Evolutionary conservation across 208 protist species (phyloP).

Genomic region (Trypanosoma mega): DNA sequence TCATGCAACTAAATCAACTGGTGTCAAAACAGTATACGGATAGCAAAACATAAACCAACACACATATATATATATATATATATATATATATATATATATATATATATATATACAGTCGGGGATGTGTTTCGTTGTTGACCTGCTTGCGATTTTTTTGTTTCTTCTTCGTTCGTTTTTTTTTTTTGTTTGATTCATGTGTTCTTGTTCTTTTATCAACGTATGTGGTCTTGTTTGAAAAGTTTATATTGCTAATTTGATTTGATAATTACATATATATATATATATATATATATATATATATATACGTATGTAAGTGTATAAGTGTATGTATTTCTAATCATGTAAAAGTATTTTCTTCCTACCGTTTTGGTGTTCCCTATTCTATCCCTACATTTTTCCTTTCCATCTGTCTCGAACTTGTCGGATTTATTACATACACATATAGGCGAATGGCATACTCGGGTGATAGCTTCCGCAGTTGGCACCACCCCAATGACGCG

Average conservation of each 20-base stretch:
- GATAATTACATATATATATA: too few species aligned
- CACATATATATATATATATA: slow-evolving; percentile 1
- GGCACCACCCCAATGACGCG: background rate
- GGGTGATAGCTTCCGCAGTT: background rate
- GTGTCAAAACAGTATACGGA: too few species aligned
- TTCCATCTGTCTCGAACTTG: background rate
- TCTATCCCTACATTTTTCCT: background rate
- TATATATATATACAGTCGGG: background rate
- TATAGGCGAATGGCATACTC: background rate
- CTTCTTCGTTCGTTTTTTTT: background rate
- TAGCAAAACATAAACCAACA: too few species aligned
- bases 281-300: too few species aligned
- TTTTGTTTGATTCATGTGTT: too few species aligned
- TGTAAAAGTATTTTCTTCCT: background rate
- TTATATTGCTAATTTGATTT: too few species aligned
- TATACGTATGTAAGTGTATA: too few species aligned
- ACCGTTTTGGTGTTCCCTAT: background rate
- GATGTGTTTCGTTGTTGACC: background rate
- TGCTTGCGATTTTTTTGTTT: background rate
- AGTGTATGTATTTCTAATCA: too few species aligned
- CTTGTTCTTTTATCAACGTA: too few species aligned
- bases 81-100: slow-evolving; percentile 17
- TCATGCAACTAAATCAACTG: too few species aligned
- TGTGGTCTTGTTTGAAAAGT: too few species aligned
- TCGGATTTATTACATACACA: background rate